Percentiles rank a stretch among this genome's conserved stretches.
Conservation (phyloP, 108 stramenopile species). For the Nitzschia sp. region DNA sequence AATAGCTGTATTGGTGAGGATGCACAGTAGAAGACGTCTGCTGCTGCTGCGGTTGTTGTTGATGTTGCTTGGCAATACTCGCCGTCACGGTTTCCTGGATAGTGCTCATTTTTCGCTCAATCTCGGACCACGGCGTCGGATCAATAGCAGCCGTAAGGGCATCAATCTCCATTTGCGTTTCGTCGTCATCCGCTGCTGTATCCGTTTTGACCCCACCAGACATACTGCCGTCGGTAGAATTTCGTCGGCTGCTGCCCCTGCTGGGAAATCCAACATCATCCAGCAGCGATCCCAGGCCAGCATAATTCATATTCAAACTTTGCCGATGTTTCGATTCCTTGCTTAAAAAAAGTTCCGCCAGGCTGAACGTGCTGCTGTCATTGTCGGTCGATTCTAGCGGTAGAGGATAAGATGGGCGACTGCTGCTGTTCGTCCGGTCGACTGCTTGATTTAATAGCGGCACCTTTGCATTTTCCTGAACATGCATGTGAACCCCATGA, state of each 20-base stretch:
- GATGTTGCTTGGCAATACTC: neutral
- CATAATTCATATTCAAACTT: constrained; percentile 29
- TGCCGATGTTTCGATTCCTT: constrained; percentile 27
- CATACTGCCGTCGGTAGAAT: neutral
- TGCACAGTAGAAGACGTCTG: neutral
- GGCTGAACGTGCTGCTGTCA: constrained; percentile 14
- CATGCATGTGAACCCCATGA: constrained; percentile 83
- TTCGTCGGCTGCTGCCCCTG: neutral
- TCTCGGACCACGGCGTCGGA: constrained; percentile 42
- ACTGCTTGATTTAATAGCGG: constrained; percentile 64
- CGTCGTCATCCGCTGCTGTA: constrained; percentile 24
- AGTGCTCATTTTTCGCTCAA: constrained; percentile 24
- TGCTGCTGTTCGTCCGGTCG: constrained; percentile 56
- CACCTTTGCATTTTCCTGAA: constrained; percentile 82
- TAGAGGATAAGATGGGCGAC: constrained; percentile 15
- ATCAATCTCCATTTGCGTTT: constrained; percentile 24
- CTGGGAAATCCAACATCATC: constrained; percentile 17
- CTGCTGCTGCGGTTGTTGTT: constrained; percentile 13
- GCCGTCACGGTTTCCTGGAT: neutral
- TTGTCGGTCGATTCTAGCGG: neutral
- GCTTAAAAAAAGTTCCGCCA: constrained; percentile 40
- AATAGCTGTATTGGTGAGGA: constrained; percentile 34
- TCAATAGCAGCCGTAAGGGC: constrained; percentile 29
- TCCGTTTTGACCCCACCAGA: neutral
- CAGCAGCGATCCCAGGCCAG: constrained; percentile 31